Evolutionary conservation across 2,329 filamentous ascomycete species (phyloP), one percentile per base, ranked within the genome.

Genomic region (Arthrobotrys musiformis): DNA sequence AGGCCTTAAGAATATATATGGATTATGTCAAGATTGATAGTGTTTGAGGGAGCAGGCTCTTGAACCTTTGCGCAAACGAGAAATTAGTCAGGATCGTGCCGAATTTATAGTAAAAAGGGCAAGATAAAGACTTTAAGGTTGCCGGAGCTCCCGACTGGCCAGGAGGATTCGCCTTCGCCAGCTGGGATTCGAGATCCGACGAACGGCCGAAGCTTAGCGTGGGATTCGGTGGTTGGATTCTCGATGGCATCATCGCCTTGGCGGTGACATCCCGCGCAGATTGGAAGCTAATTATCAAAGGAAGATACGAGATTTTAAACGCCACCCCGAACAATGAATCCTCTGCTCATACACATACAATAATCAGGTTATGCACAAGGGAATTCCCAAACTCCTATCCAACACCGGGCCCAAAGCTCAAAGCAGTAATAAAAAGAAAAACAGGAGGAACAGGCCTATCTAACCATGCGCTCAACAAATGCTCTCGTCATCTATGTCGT

Each of bases 181-280:
- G 5, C 19, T 44, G 37, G 33, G 46, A 30, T 52, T 61, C 19
- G 24, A 35, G 22, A 35, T 40, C 66, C 54, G 54, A 54, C 42
- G 2, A 54, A 52, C 11, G 28, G 42, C 68, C 58, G 68, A 72
- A 63, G 8, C 28, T 35, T 56, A 56, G 50, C 50, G 50, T 24
- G 44, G 56, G 44, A 37, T 42, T 26, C 33, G 11, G 5, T 54
- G 46, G 28, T 19, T 61, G 13, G 37, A 48, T 30, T 46, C 28
- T 72, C 58, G 58, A 72, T 72, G 44, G 58, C 68, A 72, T 64
- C 68, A 72, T 72, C 46, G 58, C n/a, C 68, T 72, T 72, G 58
- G 68, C 68, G 15, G 5, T 26, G 54, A 11, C 62, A 58, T 40
- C 33, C 33, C 33, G 26, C 54, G 19, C 54, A 5, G 33, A 28